Evolutionary conservation across 257 asterid species (phyloP).

Genomic region (Gentiana macrophylla): DNA sequence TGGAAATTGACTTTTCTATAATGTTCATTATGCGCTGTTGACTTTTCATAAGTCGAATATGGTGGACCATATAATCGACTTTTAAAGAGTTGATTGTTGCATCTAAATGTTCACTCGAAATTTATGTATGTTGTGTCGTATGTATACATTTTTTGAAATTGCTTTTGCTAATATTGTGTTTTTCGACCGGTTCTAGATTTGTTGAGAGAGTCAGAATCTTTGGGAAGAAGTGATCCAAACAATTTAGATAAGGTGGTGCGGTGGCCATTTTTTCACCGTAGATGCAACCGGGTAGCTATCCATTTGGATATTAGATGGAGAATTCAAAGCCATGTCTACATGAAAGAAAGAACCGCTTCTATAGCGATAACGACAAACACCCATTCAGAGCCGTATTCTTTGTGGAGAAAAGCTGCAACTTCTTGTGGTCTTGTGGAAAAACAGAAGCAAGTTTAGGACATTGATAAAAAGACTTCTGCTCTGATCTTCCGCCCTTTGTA

Average conservation of each 20-base stretch:
- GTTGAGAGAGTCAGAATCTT: constrained; percentile 44
- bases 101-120: too few species aligned
- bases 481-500: too few species aligned
- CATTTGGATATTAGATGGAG: constrained; percentile 35
- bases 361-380: too few species aligned
- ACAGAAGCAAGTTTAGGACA: too few species aligned
- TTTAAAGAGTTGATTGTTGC: neutral
- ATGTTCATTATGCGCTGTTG: neutral
- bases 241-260: constrained; percentile 15
- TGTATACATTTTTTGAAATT: too few species aligned
- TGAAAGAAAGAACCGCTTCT: too few species aligned
- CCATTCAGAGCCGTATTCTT: too few species aligned
- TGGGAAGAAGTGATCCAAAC: constrained; percentile 16
- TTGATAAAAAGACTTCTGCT: too few species aligned
- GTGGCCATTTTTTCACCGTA: constrained; percentile 40
- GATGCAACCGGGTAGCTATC: constrained; percentile 38
- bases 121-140: too few species aligned
- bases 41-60: neutral
- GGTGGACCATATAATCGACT: neutral
- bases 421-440: too few species aligned
- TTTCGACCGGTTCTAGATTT: constrained; percentile 17
- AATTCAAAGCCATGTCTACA: neutral
- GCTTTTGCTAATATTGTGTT: too few species aligned
- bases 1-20: constrained; percentile 9
- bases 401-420: too few species aligned